Base-by-base conservation (phyloP, 306 rosid genomes). In the Echinosophora koreensis region DNA sequence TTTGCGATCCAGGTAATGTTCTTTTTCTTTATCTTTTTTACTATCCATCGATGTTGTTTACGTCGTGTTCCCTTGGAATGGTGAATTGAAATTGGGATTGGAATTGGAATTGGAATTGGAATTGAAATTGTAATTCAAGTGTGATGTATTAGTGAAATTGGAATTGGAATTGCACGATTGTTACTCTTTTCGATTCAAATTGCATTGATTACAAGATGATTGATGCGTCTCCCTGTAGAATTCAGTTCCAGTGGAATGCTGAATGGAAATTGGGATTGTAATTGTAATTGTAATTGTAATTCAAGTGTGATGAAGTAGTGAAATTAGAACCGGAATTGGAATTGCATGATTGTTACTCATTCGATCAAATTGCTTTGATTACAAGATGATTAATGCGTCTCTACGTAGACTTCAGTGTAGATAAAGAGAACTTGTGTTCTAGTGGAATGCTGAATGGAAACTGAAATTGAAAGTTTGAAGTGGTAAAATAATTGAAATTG, bases 1-100 rank as follows among this genome's bases (percentile, higher is more conserved):
- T 81, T 17, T 85, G 91, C 50, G 89, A 86, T 84, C 92, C 90
- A 38, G 93, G 92, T 89, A 16, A 60, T 67, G 41, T 62, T 76
- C 50, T 8, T 58, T 35, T 30, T 4, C n/a, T 69, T 50, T 17
- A 10, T 51, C 28, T 37, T 13, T 54, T 47, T 17, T 8, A 17
- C 32, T 83, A 64, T 11, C 68, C 6, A 27, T 49, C 47, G 47
- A 13, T 66, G 16, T 41, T 65, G 52, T 38, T 71, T 71, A 5
- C 6, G 37, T 41, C 8, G 13, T 30, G 15, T 37, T 49, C 22
- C 12, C 32, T 41, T 11, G 27, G 9, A 39, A 28, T 52, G 34
- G n/a, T 13, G 58, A 12, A 65, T 37, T 39, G 18, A 12, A 75
- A 63, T 44, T 44, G 49, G 3, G 14, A 10, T 39, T 39, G 2